Evolutionary conservation across 768 basidiomycete species (phyloP).

Genomic region (Suillus cothurnatus): DNA sequence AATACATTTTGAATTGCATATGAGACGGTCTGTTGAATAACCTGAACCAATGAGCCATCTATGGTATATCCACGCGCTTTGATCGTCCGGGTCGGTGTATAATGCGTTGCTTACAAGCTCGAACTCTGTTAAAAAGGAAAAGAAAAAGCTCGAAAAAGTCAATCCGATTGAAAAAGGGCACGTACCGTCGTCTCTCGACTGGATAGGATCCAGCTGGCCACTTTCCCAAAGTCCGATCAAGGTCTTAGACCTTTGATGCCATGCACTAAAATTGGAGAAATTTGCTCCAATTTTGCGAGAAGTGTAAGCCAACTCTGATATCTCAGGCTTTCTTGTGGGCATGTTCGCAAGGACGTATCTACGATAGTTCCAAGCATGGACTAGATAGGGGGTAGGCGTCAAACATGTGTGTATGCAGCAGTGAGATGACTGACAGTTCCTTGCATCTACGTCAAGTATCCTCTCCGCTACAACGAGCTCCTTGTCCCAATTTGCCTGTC

Average conservation of each 20-base stretch:
- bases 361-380: slow-evolving; percentile 94
- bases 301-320: slow-evolving; percentile 83
- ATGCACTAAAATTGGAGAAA: slow-evolving; percentile 98
- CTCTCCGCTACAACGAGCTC: slow-evolving; percentile 90
- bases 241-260: slow-evolving; percentile 95
- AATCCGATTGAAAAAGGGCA: neutral
- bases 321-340: slow-evolving; percentile 55
- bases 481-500: slow-evolving; percentile 75
- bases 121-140: slow-evolving; percentile 63
- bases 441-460: slow-evolving; percentile 87
- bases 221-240: slow-evolving; percentile 64
- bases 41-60: slow-evolving; percentile 92
- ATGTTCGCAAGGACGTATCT: slow-evolving; percentile 79
- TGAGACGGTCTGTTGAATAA: slow-evolving; percentile 30
- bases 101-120: slow-evolving; percentile 91
- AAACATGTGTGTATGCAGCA: slow-evolving; percentile 4
- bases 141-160: neutral
- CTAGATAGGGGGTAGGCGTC: slow-evolving; percentile 43
- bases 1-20: neutral
- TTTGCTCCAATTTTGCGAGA: slow-evolving; percentile 89
- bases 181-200: slow-evolving; percentile 72
- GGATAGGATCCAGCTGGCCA: slow-evolving; percentile 51
- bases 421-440: slow-evolving; percentile 74
- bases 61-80: slow-evolving; percentile 98
- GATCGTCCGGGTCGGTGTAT: slow-evolving; percentile 96